Evolutionary conservation across 139 green algal genomes (phyloP).

Genomic region (Coelastrella sp.): DNA sequence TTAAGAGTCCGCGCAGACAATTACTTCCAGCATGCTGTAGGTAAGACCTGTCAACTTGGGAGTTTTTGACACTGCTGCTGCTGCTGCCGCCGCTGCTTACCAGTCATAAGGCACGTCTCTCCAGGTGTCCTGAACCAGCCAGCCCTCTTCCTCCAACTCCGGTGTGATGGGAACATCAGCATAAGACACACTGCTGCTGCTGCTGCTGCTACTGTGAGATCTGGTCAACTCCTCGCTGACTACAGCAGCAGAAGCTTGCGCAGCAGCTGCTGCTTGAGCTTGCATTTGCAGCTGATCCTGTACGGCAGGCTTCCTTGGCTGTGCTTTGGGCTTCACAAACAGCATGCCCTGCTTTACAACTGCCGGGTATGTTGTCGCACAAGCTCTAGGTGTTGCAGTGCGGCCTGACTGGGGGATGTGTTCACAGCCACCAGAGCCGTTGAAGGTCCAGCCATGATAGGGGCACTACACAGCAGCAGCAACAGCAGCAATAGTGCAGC

Average conservation of each 20-base stretch:
- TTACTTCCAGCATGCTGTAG: no score
- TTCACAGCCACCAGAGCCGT: neutral
- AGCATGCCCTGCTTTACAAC: slow-evolving; percentile 28
- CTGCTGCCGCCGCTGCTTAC: neutral
- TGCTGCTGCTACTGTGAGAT: slow-evolving; percentile 20
- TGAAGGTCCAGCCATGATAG: slow-evolving; percentile 33
- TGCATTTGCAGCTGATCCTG: slow-evolving; percentile 3
- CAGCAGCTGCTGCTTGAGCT: no score
- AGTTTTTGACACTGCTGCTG: no score
- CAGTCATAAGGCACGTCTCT: slow-evolving; percentile 32
- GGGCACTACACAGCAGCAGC: slow-evolving; percentile 27
- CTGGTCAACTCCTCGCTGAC: no score
- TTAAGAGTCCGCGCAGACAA: no score
- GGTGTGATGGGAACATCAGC: neutral
- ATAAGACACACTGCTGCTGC: neutral
- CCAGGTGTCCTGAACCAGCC: slow-evolving; percentile 42
- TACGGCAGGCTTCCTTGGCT: neutral
- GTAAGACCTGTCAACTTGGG: no score
- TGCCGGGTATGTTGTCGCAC: slow-evolving; percentile 16
- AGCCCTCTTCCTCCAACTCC: slow-evolving; percentile 23
- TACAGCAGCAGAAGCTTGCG: neutral
- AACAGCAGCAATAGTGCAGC: neutral
- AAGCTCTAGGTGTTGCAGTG: neutral
- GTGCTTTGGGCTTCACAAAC: slow-evolving; percentile 32
- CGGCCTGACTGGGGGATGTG: slow-evolving; percentile 22